These are phyloP conservation scores for Globisporangium recalcitrans DNA, from an alignment of 352 stramenopile species.

Conservation along the genomic window DNA sequence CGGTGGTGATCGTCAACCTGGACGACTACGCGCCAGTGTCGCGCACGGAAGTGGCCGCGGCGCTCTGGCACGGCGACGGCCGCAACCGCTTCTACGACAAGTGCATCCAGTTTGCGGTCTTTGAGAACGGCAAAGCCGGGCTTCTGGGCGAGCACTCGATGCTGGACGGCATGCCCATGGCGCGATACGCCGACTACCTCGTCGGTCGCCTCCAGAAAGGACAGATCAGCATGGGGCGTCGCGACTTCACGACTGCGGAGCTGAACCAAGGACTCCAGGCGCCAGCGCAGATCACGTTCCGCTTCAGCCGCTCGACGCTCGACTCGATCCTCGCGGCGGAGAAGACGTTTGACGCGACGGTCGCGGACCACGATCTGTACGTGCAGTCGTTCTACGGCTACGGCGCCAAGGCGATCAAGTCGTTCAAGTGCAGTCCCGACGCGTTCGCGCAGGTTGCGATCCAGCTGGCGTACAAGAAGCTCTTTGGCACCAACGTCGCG, in stretches of 20 bases:
- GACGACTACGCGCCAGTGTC: conserved; percentile 59
- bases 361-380: conserved; percentile 85
- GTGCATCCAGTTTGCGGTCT: conserved; percentile 94
- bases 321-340: conserved; percentile 45
- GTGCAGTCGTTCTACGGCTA: conserved; percentile 88
- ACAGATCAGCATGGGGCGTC: conserved; percentile 41
- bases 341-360: conserved; percentile 58
- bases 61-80: conserved; percentile 80
- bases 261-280: conserved; percentile 22
- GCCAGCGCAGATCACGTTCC: conserved; percentile 45
- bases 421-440: conserved; percentile 89
- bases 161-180: conserved; percentile 84
- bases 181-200: conserved; percentile 60
- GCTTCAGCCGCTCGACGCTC: conserved; percentile 44
- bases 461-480: conserved; percentile 88
- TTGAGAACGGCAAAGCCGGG: conserved; percentile 93
- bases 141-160: conserved; percentile 93
- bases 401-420: conserved; percentile 87
- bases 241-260: conserved; percentile 36
- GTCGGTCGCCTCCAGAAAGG: conserved; percentile 45
- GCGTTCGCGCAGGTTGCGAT: conserved; percentile 95
- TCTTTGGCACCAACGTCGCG: conserved; percentile 50
- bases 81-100: conserved; percentile 97
- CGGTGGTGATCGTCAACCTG: conserved; percentile 61
- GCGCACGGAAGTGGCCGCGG: conserved; percentile 55